Evolutionary conservation across 2,329 filamentous ascomycete genomes (phyloP).

Genomic region (Cytospora mali): DNA sequence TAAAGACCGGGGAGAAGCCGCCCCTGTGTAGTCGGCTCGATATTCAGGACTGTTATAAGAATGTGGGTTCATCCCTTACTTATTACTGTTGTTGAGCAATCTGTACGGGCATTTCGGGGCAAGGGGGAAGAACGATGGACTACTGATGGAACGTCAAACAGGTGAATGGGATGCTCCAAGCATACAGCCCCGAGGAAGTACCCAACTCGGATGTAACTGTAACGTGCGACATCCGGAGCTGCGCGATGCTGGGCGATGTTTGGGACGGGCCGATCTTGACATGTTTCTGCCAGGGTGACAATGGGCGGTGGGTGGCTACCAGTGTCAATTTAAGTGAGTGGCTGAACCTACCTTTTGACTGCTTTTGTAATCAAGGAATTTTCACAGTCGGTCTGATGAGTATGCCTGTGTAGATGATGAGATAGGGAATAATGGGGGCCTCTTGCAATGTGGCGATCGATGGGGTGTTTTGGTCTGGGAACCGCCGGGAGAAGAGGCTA

Average conservation of each 20-base stretch:
- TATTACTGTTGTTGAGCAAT: background rate
- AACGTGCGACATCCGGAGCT: slow-evolving; percentile 22
- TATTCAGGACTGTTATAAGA: slow-evolving; percentile 24
- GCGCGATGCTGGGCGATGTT: slow-evolving; percentile 15
- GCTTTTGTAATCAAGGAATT: no score
- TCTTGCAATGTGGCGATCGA: no score
- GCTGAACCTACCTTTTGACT: no score
- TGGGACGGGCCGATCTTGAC: slow-evolving; percentile 25
- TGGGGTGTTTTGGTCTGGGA: no score
- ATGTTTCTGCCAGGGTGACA: slow-evolving; percentile 16
- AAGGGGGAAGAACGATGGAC: background rate
- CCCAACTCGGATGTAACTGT: background rate
- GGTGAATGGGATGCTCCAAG: slow-evolving; percentile 11
- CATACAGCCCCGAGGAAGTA: slow-evolving; percentile 1
- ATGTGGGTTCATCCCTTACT: background rate
- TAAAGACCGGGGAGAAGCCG: background rate
- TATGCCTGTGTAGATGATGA: no score
- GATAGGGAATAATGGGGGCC: no score
- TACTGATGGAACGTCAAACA: background rate
- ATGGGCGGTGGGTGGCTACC: background rate
- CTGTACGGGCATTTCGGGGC: background rate
- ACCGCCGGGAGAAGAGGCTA: no score
- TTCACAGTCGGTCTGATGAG: no score
- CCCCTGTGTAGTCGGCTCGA: slow-evolving; percentile 11
- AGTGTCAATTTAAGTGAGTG: slow-evolving; percentile 24